phyloP scores from a whole-genome alignment of 176 grass and related monocot genomes.

The Bonia amplexicaulis region DNA sequence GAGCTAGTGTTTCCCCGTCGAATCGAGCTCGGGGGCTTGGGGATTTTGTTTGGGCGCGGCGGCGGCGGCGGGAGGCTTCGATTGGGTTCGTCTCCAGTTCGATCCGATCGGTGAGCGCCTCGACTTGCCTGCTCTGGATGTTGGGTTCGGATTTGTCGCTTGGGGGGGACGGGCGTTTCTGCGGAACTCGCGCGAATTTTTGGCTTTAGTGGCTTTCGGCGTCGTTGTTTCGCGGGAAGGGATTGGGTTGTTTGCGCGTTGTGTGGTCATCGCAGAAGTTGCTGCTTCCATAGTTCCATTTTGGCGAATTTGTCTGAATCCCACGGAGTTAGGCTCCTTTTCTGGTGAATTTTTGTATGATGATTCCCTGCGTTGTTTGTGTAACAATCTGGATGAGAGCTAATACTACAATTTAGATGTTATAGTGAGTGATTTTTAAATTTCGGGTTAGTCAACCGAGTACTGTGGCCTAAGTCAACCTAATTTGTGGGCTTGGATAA shows the following conservation, averaged over 20 bases:
- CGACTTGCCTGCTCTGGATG: background rate
- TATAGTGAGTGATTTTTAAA: background rate
- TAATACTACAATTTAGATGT: background rate
- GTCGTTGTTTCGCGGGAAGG: background rate
- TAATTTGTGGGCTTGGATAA: constrained; percentile 11
- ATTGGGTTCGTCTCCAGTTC: background rate
- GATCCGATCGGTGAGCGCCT: constrained; percentile 25
- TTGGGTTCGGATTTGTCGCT: background rate
- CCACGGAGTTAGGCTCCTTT: background rate
- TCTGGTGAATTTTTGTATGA: background rate
- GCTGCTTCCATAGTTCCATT: background rate
- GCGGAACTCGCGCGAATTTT: background rate
- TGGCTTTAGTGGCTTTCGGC: background rate
- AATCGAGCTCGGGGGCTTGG: background rate
- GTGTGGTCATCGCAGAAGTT: background rate
- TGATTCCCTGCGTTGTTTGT: background rate
- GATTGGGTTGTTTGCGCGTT: background rate
- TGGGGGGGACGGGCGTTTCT: background rate
- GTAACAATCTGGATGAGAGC: background rate
- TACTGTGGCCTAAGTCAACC: background rate
- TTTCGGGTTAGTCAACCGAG: background rate
- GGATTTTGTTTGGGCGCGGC: background rate
- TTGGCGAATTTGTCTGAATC: background rate
- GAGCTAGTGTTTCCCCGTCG: background rate
- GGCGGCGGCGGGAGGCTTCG: background rate